Evolutionary conservation across 768 basidiomycete species (phyloP), one percentile per base, ranked within the genome.

Genomic region (Tulasnella sp.): DNA sequence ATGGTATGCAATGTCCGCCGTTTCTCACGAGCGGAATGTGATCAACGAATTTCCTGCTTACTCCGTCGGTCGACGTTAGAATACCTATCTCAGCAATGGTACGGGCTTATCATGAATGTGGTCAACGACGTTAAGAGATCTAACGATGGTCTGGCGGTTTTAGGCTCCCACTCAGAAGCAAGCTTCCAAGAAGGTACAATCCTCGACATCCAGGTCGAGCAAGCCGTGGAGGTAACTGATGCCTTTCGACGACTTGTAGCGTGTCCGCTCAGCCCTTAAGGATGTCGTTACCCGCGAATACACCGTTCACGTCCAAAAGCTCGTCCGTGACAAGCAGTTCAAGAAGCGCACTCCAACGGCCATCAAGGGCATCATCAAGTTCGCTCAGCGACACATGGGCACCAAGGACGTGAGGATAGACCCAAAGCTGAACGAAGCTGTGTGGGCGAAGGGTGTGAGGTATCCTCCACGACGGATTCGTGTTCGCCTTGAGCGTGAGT

Each of bases 211-310:
- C 16, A 5, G 52, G 52, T n/a, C n/a, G n/a, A 11, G 6, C 4
- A 32, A 29, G 14, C 11, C 52, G 32, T 2, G 26, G n/a, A 29
- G 12, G 52, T 29, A 22, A 29, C 52, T 59, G 52, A 59, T 29
- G 52, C 52, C 22, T 3, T 59, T 7, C 11, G 52, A 29, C 52
- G 1, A 22, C 22, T 2, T 59, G 5, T 29, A 59, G 88, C 88
- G 52, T 29, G 52, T 22, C 78, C 94, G 96, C 82, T 95, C 94
- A 74, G 96, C 96, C 71, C 92, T 98, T 80, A 88, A 92, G 83
- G 96, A 98, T 81, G 96, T 98, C 83, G 96, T 98, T 76, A 92
- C 95, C 76, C 90, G 95, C 79, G 96, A 99, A 82, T 97, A 98
- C 90, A 98, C 96, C 79, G 91, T 98, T 85, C 94, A 97, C 83